phyloP scores from a whole-genome alignment of 2,329 filamentous ascomycete genomes.

The Phoma sp. region DNA sequence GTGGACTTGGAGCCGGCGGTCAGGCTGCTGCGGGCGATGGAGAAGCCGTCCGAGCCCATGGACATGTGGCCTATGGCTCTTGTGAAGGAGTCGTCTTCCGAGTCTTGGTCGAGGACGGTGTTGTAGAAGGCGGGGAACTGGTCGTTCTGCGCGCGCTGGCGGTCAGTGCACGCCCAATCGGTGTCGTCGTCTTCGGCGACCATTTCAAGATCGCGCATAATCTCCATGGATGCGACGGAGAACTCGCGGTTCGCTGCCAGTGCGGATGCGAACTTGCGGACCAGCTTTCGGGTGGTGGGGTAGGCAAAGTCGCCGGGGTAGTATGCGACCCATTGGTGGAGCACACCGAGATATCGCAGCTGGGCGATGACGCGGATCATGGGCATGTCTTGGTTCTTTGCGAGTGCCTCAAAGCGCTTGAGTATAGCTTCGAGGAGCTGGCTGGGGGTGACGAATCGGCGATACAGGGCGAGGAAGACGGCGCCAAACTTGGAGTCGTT shows the following conservation, averaged over 20 bases:
- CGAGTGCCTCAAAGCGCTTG: conserved; percentile 74
- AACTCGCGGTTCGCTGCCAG: conserved; percentile 83
- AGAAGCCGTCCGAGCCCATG: conserved; percentile 37
- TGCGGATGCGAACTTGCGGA: conserved; percentile 77
- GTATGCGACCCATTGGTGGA: conserved; percentile 86
- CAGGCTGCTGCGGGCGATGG: conserved; percentile 40
- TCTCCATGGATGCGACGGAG: conserved; percentile 83
- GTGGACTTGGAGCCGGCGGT: conserved; percentile 37
- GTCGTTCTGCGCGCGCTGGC: conserved; percentile 58
- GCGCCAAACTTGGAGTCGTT: conserved; percentile 88
- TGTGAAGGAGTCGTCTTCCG: conserved; percentile 45
- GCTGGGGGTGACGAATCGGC: conserved; percentile 86
- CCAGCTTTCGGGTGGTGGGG: conserved; percentile 71
- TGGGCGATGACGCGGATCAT: conserved; percentile 82
- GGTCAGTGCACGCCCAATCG: conserved; percentile 87
- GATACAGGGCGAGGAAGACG: conserved; percentile 90
- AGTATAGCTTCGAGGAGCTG: conserved; percentile 81
- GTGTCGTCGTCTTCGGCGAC: conserved; percentile 89
- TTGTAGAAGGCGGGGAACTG: conserved; percentile 53
- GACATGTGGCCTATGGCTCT: conserved; percentile 41
- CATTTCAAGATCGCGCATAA: conserved; percentile 77
- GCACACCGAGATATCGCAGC: conserved; percentile 80
- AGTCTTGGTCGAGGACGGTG: conserved; percentile 51
- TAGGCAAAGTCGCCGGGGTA: conserved; percentile 95
- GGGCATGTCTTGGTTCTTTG: conserved; percentile 71